Percentiles rank a stretch among this genome's conserved stretches.
phyloP scores from a whole-genome alignment of 768 basidiomycete species.

The Termitomyces eurrhizus region DNA sequence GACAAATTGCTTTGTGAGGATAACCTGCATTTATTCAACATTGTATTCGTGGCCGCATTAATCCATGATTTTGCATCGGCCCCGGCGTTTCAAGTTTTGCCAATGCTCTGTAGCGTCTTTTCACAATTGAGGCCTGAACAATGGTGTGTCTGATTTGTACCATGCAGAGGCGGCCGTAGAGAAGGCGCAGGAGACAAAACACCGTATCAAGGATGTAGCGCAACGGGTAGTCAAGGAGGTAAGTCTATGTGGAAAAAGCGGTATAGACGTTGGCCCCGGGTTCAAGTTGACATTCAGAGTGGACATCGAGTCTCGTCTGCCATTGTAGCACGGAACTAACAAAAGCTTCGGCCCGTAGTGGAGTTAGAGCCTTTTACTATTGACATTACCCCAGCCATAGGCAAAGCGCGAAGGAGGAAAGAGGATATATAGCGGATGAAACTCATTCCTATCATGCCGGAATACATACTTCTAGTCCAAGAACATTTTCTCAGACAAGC shows the following conservation, averaged over 20 bases:
- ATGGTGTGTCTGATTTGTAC: neutral
- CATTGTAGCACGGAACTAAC: conserved; percentile 13
- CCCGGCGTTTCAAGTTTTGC: conserved; percentile 10
- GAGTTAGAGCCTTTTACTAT: conserved; percentile 8
- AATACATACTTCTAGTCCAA: neutral
- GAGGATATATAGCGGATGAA: neutral
- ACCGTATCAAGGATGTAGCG: conserved; percentile 3
- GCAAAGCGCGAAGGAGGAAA: neutral
- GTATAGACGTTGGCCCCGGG: conserved; percentile 4
- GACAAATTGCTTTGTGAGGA: conserved; percentile 8
- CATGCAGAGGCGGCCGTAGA: neutral
- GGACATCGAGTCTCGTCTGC: conserved; percentile 1
- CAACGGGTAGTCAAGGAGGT: conserved; percentile 9
- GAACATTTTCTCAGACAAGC: neutral
- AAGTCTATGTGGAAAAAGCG: conserved; percentile 14
- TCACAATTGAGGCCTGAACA: conserved; percentile 11
- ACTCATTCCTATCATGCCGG: neutral
- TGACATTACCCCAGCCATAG: conserved; percentile 3
- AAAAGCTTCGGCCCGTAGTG: conserved; percentile 5
- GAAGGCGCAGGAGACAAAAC: conserved; percentile 6
- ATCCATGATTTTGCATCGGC: conserved; percentile 3
- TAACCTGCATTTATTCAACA: conserved; percentile 8
- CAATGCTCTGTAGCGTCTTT: conserved; percentile 6
- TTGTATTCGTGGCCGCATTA: conserved; percentile 11
- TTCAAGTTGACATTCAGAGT: neutral